Percentiles rank a stretch among this genome's conserved stretches.
Conservation (phyloP, 371 early-diverging fungal genomes). For the Mucor racemosus region DNA sequence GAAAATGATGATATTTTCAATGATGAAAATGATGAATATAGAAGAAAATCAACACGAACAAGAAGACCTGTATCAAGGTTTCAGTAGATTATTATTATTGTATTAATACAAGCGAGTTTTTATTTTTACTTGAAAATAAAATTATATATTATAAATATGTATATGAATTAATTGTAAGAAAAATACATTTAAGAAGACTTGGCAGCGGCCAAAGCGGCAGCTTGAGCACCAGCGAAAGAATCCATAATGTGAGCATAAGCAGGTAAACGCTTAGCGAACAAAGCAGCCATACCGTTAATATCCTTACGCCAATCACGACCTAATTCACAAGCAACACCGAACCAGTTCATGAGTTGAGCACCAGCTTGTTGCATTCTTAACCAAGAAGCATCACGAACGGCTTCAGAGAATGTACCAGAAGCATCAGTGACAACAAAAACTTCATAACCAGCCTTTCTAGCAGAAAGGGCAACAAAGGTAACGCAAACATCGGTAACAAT, state of each 20-base stretch:
- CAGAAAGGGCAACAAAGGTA: slow-evolving; percentile 36
- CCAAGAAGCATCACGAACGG: slow-evolving; percentile 36
- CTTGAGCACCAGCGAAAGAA: slow-evolving; percentile 31
- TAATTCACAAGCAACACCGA: slow-evolving; percentile 36
- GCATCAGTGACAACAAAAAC: slow-evolving; percentile 39
- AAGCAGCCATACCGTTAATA: slow-evolving; percentile 27
- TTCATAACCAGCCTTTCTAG: slow-evolving; percentile 37
- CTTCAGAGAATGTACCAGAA: slow-evolving; percentile 29
- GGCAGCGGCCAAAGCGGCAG: slow-evolving; percentile 11
- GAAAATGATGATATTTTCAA: slow-evolving; percentile 6
- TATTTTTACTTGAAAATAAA: slow-evolving; percentile 5
- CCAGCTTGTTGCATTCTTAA: slow-evolving; percentile 35
- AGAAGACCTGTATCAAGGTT: not conserved
- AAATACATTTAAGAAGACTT: not conserved
- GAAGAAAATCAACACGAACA: slow-evolving; percentile 27
- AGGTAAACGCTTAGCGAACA: slow-evolving; percentile 36
- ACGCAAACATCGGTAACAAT: slow-evolving; percentile 43
- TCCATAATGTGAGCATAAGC: slow-evolving; percentile 33
- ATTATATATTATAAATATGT: not conserved
- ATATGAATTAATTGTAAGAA: not conserved
- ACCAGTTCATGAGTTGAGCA: slow-evolving; percentile 30
- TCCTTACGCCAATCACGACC: slow-evolving; percentile 36
- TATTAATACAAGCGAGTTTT: not conserved
- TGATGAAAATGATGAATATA: slow-evolving; percentile 1
- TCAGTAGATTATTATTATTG: not conserved